Base-by-base conservation (phyloP, 1,284 basidiomycete genomes). In the Rhodofomes roseus region DNA sequence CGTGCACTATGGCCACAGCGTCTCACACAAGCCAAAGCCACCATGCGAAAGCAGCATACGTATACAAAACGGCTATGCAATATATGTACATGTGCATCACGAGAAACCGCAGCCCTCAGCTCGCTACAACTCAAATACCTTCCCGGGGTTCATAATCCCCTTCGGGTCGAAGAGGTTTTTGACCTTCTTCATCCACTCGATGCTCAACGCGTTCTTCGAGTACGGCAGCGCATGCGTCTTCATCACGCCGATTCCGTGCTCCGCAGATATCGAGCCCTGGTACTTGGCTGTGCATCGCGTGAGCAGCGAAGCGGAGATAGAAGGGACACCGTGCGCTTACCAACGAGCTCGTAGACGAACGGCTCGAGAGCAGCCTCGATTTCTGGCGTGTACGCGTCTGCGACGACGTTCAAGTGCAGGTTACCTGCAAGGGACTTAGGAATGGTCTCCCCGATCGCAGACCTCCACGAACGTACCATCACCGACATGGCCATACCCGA, bases 401-500 rank as follows among this genome's bases (percentile, higher is more conserved):
- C 95, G n/a, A 96, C 85, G 54, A 96, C 84, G 74, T 99, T 99
- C 71, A 99, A 77, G 71, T 99, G 96, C 55, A 99, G 75, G 70
- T 99, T 99, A 14, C 94, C 93, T 95, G 65, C 52, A 12, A 61
- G 29, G 34, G 56, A 56, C 39, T 61, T 55, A 53, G 31, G 18
- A 54, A 12, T 8, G 25, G 34, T 12, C 36, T 40, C 7, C 29
- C 12, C 4, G 9, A 4, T 14, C 4, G 18, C 8, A 31, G 25
- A 22, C 18, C 20, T n/a, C 5, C 9, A 4, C 2, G 14, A 48
- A 12, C 18, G 74, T 86, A 89, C 95, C 95, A 75, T 99, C 96
- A 25, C 97, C 96, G 61, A 98, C 89, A 73, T 99, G 97, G 2
- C 97, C 96, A 69, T 95, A 98, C 1, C 96, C 96, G 60, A 96